These are phyloP conservation scores for Chrysanthemum makinoi DNA, from an alignment of 129 eudicot species.

Conservation along the genomic window DNA sequence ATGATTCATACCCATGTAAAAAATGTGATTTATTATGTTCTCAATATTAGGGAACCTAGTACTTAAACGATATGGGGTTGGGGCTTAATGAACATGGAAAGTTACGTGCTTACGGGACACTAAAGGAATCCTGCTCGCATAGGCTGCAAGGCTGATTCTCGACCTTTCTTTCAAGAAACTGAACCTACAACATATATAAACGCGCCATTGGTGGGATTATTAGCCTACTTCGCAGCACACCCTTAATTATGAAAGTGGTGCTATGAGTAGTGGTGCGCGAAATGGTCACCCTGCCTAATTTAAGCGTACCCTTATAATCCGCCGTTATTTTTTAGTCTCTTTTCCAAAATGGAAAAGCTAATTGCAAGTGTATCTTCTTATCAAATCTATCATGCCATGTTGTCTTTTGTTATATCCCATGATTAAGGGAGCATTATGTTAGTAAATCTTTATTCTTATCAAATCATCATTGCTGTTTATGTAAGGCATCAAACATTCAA, in stretches of 20 bases:
- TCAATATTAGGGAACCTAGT: too few relatives aligned
- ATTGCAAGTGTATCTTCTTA: conserved; percentile 30
- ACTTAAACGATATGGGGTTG: too few relatives aligned
- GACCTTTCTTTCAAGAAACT: conserved; percentile 89
- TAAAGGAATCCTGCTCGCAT: too few relatives aligned
- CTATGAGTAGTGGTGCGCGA: conserved; percentile 63
- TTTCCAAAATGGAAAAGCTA: conserved; percentile 28
- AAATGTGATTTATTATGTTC: too few relatives aligned
- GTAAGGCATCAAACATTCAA: too few relatives aligned
- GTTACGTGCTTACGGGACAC: too few relatives aligned
- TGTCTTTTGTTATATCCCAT: conserved; percentile 1
- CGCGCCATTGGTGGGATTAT: conserved; percentile 90
- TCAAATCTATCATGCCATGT: conserved; percentile 8
- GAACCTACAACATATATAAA: conserved; percentile 96
- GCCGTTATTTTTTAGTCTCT: conserved; percentile 18
- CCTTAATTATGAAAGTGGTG: conserved; percentile 28
- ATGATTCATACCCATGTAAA: too few relatives aligned
- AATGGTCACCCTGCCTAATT: conserved; percentile 62
- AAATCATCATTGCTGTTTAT: too few relatives aligned
- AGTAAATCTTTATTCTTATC: neutral
- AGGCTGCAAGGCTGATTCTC: too few relatives aligned
- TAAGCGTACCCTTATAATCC: neutral
- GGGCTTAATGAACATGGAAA: too few relatives aligned
- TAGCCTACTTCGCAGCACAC: conserved; percentile 82
- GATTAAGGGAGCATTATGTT: conserved; percentile 21